Percentiles rank a stretch among this genome's conserved stretches.
Conservation (phyloP, 768 basidiomycete species). For the Suillus subalutaceus region DNA sequence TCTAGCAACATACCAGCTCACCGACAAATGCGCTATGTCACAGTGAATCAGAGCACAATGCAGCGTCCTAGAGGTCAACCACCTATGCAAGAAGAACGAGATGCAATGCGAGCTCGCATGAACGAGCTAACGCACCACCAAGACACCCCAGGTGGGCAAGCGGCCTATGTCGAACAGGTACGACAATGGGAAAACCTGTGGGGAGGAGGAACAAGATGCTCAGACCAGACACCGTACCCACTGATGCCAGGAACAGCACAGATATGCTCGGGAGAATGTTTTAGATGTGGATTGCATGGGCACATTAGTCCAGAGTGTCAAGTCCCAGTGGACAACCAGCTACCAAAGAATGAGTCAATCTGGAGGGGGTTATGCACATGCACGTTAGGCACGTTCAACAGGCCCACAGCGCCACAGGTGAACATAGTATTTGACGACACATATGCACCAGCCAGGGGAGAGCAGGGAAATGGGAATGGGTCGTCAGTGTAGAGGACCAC, state of each 20-base stretch:
- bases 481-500: constrained; percentile 8
- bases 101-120: not conserved
- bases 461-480: constrained; percentile 5
- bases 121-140: not conserved
- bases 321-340: not conserved
- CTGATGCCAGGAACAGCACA: not conserved
- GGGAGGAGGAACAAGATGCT: not conserved
- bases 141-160: not conserved
- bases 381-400: not conserved
- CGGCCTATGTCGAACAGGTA: not conserved
- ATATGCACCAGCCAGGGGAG: not conserved
- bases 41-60: not conserved
- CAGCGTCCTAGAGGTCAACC: not conserved
- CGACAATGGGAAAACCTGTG: not conserved
- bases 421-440: not conserved
- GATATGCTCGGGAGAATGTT: not conserved
- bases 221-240: not conserved
- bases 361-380: not conserved
- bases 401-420: not conserved
- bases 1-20: not conserved
- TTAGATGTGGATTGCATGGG: not conserved
- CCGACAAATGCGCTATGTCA: not conserved
- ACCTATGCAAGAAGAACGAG: not conserved
- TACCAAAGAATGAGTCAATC: not conserved
- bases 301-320: not conserved